These are phyloP conservation scores for Glebionis coronaria DNA, from an alignment of 129 eudicot genomes.

Conservation along the genomic window DNA sequence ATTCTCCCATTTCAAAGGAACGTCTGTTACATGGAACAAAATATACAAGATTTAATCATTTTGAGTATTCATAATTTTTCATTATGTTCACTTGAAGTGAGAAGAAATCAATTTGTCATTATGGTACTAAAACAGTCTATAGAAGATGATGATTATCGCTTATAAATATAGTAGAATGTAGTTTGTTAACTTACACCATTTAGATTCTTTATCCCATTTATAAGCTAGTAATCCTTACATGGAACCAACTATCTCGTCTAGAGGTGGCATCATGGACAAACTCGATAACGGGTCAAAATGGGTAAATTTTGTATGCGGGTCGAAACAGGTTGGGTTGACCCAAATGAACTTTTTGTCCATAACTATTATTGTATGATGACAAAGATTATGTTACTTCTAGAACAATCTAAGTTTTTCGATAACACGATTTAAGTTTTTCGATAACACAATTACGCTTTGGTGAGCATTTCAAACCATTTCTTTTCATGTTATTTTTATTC, in stretches of 20 bases:
- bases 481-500: no score
- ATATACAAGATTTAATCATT: neutral
- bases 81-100: no score
- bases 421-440: neutral
- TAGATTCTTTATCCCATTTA: neutral
- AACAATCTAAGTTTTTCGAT: neutral
- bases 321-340: neutral
- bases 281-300: neutral
- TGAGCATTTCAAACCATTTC: no score
- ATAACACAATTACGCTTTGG: no score
- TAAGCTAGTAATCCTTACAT: no score
- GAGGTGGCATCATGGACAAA: no score
- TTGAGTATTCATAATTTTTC: neutral
- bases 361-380: neutral
- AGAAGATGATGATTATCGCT: neutral
- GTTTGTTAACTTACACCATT: neutral
- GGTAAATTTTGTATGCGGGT: neutral
- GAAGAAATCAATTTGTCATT: no score
- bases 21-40: slow-evolving; percentile 20
- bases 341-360: neutral
- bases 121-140: neutral
- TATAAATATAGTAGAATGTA: no score
- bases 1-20: slow-evolving; percentile 32
- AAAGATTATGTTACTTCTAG: neutral
- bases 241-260: no score